Base-by-base conservation (phyloP, 1,284 basidiomycete genomes). In the Cerrena zonata region DNA sequence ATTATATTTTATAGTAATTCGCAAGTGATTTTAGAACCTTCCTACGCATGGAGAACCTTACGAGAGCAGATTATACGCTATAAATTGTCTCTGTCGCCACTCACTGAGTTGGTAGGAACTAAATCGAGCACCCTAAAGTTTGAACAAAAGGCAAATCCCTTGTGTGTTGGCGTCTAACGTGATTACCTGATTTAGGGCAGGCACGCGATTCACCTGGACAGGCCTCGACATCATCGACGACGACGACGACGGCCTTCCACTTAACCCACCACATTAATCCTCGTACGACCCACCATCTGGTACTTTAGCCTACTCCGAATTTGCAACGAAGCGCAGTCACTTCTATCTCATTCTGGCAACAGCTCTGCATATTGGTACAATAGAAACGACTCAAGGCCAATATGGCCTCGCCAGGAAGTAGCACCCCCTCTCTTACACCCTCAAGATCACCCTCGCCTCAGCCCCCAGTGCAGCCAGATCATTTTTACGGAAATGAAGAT, bases 401-500 rank as follows among this genome's bases (percentile, higher is more conserved):
- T 7, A 64, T 64, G 62, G 60, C 63, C 21, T 57, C 48, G 34
- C 47, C 59, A 40, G 41, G 56, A 46, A 62, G 58, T 52, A 56
- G 56, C 45, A 70, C 74, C 21, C 73, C 76, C 27, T 77, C 79
- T 41, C 69, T 78, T 45, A 77, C 79, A 40, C 76, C 77, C 11
- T 77, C 78, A 56, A 72, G 76, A 63, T 79, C 79, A 46, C 70
- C 77, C 18, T 74, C 79, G 4, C 79, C 79, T 5, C 62, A 67
- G 48, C 58, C 54, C 2, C 75, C 71, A 40, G 72, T 78, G 1
- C 89, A 91, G 61, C 89, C 89, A 39, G 86, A 90, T 66, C 87
- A 89, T 64, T 91, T 91, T 66, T 91, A 89, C 62, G 78, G 79
- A 37, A 72, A 73, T 40, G 65, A 72, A 2, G 76, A 79, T 25